Conservation (phyloP, 2,329 filamentous ascomycete species). For the Colletotrichum endophyticum region DNA sequence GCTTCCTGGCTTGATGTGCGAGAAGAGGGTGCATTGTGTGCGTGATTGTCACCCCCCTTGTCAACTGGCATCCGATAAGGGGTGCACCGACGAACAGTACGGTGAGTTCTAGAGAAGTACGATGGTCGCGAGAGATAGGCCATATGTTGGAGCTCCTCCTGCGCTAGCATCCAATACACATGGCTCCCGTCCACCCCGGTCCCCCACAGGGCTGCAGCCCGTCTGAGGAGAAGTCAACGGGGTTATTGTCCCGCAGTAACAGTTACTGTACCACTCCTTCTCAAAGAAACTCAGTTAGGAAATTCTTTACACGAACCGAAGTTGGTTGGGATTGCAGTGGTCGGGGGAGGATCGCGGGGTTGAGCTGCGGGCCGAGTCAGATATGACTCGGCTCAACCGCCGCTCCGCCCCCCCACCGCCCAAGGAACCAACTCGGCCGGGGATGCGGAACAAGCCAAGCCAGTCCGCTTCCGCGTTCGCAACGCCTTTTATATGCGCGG, state of each 20-base stretch:
- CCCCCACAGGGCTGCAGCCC: too few relatives aligned
- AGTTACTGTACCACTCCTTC: neutral
- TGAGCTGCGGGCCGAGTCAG: neutral
- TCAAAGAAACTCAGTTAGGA: accelerated
- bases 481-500: neutral
- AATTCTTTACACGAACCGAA: neutral
- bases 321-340: neutral
- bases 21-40: neutral
- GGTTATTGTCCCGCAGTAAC: neutral
- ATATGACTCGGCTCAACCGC: neutral
- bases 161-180: neutral
- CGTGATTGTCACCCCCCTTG: neutral
- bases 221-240: neutral
- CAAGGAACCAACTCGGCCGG: neutral
- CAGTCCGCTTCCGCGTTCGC: neutral
- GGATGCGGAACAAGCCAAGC: neutral
- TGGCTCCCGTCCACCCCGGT: neutral
- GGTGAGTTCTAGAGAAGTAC: accelerated
- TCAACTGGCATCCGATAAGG: neutral
- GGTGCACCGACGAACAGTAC: neutral
- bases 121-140: neutral
- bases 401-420: neutral
- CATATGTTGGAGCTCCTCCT: neutral
- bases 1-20: neutral
- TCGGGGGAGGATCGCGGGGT: neutral